phyloP scores from a whole-genome alignment of 2,329 filamentous ascomycete genomes.

The Fusarium sp. region DNA sequence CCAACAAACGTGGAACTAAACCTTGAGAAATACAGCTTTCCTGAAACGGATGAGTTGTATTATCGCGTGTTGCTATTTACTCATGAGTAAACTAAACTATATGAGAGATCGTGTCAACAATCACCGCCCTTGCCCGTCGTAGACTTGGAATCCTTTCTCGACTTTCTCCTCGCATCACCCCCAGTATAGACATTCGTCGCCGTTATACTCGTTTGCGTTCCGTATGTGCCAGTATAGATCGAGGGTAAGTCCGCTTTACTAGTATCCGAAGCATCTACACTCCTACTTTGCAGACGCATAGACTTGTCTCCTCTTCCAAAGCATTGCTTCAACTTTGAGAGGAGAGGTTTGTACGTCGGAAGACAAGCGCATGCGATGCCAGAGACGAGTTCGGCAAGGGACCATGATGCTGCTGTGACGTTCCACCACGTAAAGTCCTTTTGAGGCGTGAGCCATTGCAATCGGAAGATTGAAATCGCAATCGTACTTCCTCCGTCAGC shows the following conservation, averaged over 20 bases:
- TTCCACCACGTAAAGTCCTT: conserved; percentile 39
- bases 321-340: background rate
- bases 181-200: background rate
- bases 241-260: background rate
- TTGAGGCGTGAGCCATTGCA: conserved; percentile 30
- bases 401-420: conserved; percentile 30
- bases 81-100: too few species aligned
- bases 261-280: accelerated
- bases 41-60: too few species aligned
- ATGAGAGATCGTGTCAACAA: too few species aligned
- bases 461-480: conserved; percentile 20
- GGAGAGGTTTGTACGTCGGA: conserved; percentile 26
- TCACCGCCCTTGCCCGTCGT: accelerated
- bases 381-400: conserved; percentile 34
- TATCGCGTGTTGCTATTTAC: too few species aligned
- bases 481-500: conserved; percentile 7
- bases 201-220: conserved; percentile 16
- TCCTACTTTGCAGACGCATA: background rate
- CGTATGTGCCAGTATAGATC: background rate
- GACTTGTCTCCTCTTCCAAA: conserved; percentile 1
- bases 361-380: conserved; percentile 39
- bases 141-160: background rate
- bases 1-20: too few species aligned
- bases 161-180: too few species aligned
- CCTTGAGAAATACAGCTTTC: too few species aligned